Base-by-base conservation (phyloP, 371 early-diverging fungal species). In the Lichtheimia ornata region DNA sequence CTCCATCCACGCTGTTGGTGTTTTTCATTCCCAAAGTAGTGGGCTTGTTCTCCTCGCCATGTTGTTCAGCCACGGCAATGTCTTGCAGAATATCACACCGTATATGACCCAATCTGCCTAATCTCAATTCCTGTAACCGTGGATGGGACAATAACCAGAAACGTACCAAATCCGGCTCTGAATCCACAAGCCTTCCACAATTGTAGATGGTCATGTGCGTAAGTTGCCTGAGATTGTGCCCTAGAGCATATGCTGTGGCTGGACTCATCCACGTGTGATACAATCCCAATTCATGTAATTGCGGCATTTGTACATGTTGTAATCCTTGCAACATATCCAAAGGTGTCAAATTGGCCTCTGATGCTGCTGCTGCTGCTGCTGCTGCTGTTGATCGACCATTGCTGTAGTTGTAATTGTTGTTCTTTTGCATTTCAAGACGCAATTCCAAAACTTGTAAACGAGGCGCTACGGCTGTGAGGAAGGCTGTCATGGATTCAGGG, bases 401-500 rank as follows among this genome's bases (percentile, higher is more conserved):
- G 53, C 27, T 25, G 53, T 24, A 51, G 6, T 24, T 17, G 20
- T 25, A 6, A 30, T 30, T 7, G 35, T 53, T 15, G 11, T 17
- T 53, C 52, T 35, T 55, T 41, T 42, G 57, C 45, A 56, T 56
- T 27, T 56, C 57, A 25, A 56, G 40, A 2, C 67, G 63, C 13
- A 67, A 58, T 42, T 67, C 67, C 13, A 67, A 43, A 9, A 67
- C 60, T 15, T 60, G 30, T 9, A 67, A 42, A 6, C 58, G 45
- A 11, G 54, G 50, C 9, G 53, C 28, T 9, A 35, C 35, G 7
- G 59, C 30, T 27, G 40, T 17, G 12, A 67, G 53, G 18, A 62
- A 53, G 4, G n/a, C 6, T n/a, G 63, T 56, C 28, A 67, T 22
- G 2, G 11, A 9, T n/a, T n/a, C n/a, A 47, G 47, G 47, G 17